Evolutionary conservation across 1,284 basidiomycete genomes (phyloP).

Genomic region (Erythrobasidium hasegawianum): DNA sequence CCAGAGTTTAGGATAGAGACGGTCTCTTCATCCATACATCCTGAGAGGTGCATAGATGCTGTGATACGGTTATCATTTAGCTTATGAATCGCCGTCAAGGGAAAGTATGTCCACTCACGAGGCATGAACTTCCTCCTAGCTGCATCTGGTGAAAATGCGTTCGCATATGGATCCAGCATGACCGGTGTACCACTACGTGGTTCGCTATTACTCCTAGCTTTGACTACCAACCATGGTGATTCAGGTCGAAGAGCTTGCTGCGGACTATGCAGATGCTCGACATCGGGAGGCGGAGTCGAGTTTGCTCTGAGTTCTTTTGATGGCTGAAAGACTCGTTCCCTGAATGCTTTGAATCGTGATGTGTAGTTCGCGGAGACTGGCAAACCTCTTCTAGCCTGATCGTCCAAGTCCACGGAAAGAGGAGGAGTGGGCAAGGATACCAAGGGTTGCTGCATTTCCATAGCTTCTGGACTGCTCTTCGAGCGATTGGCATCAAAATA

Average conservation of each 20-base stretch:
- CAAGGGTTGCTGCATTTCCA: too few species aligned
- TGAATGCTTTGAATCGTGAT: neutral
- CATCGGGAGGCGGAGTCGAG: neutral
- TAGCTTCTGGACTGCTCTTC: too few species aligned
- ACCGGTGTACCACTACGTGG: neutral
- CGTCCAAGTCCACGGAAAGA: neutral
- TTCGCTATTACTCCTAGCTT: neutral
- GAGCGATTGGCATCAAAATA: too few species aligned
- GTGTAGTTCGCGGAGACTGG: neutral
- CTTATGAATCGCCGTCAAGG: neutral
- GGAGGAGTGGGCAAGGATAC: neutral
- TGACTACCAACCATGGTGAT: neutral
- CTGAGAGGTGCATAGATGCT: constrained; percentile 14
- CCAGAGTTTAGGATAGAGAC: neutral
- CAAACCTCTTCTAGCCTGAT: too few species aligned
- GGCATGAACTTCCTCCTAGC: constrained; percentile 11
- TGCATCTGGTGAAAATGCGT: constrained; percentile 3
- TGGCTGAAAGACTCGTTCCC: neutral
- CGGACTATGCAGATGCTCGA: neutral
- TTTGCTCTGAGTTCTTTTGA: neutral
- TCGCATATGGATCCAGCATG: constrained; percentile 21
- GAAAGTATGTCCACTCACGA: constrained; percentile 1
- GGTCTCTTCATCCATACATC: constrained; percentile 2
- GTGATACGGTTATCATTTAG: neutral
- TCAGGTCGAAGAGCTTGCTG: too few species aligned